phyloP scores from a whole-genome alignment of 306 rosid genomes.

The Fragaria ananassa region DNA sequence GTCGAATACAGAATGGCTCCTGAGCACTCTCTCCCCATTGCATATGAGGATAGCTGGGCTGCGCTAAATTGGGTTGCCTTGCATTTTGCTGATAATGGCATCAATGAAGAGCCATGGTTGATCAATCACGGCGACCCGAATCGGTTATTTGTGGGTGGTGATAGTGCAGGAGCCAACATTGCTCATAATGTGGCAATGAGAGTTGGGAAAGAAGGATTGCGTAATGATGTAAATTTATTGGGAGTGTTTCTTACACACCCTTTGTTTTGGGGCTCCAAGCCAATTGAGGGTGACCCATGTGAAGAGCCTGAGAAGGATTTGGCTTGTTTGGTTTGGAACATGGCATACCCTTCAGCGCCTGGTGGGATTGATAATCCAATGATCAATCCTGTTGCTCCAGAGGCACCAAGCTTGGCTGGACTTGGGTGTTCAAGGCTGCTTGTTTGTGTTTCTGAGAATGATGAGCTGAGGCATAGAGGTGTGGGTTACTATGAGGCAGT shows the following conservation, averaged over 20 bases:
- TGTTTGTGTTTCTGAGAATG: constrained; percentile 26
- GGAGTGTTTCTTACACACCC: constrained; percentile 44
- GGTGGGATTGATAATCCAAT: constrained; percentile 26
- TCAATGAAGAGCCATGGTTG: constrained; percentile 40
- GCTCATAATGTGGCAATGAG: constrained; percentile 40
- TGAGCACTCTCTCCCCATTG: constrained; percentile 39
- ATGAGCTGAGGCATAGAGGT: constrained; percentile 17
- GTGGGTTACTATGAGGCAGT: constrained; percentile 5
- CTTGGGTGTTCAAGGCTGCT: constrained; percentile 25
- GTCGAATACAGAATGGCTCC: constrained; percentile 53
- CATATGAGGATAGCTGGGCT: constrained; percentile 42
- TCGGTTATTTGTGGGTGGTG: constrained; percentile 39
- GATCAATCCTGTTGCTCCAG: constrained; percentile 21
- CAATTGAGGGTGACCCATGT: neutral
- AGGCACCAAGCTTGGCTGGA: constrained; percentile 17
- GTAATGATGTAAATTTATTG: neutral
- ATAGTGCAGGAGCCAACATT: constrained; percentile 43
- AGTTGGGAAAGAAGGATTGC: constrained; percentile 21
- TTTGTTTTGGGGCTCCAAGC: constrained; percentile 34
- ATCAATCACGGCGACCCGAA: constrained; percentile 26
- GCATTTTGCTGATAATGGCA: neutral
- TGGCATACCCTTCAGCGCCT: constrained; percentile 28
- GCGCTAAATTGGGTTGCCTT: constrained; percentile 45
- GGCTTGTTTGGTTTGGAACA: constrained; percentile 23
- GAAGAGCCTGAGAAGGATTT: constrained; percentile 7